Conservation (phyloP, 331 rosid genomes). For the Dryas integrifolia region DNA sequence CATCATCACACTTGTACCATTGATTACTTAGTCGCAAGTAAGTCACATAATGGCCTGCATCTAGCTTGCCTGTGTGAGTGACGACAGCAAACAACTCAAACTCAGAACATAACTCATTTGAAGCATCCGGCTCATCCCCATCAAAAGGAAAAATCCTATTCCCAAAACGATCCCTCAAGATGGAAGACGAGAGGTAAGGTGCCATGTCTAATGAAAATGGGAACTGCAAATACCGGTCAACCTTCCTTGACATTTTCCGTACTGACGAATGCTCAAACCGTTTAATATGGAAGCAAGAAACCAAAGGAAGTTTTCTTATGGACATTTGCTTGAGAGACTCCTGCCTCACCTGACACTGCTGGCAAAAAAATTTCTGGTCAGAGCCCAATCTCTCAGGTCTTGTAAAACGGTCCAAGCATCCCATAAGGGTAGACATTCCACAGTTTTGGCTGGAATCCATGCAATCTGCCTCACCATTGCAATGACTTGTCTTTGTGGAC, state of each 20-base stretch:
- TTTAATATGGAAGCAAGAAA: constrained; percentile 89
- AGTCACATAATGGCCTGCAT: constrained; percentile 90
- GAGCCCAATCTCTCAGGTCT: constrained; percentile 89
- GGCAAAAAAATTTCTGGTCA: constrained; percentile 95
- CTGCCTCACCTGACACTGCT: constrained; percentile 87
- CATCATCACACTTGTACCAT: constrained; percentile 95
- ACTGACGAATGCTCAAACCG: constrained; percentile 91
- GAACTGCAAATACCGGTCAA: constrained; percentile 87
- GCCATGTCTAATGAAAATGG: constrained; percentile 87
- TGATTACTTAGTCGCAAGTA: constrained; percentile 75
- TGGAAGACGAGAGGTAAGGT: constrained; percentile 87
- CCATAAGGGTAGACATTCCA: constrained; percentile 65
- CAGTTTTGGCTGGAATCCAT: constrained; percentile 44
- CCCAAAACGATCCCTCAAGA: constrained; percentile 73
- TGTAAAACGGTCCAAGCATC: constrained; percentile 92
- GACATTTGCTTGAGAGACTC: constrained; percentile 97
- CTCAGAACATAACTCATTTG: constrained; percentile 64
- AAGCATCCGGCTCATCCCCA: constrained; percentile 61
- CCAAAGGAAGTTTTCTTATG: constrained; percentile 85
- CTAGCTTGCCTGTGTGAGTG: constrained; percentile 86
- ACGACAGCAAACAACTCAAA: constrained; percentile 92
- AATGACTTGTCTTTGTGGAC: constrained; percentile 46
- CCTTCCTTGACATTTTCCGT: constrained; percentile 82
- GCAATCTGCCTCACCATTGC: constrained; percentile 65
- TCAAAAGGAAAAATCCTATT: constrained; percentile 78